These are phyloP conservation scores for Talaromyces adpressus DNA, from an alignment of 495 filamentous ascomycete genomes.

Conservation along the genomic window DNA sequence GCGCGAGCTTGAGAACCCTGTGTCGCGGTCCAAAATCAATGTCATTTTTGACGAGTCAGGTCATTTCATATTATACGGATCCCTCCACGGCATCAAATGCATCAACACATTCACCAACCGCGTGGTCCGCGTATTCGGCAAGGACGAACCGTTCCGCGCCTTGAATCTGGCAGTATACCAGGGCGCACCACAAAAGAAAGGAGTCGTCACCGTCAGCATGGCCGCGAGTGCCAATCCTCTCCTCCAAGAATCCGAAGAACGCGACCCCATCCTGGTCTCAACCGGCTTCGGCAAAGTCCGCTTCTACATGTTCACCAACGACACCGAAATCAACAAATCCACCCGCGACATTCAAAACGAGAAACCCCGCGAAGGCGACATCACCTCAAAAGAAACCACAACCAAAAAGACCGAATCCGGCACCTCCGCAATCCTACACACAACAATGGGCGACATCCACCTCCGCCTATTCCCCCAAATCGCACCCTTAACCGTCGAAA, in stretches of 20 bases:
- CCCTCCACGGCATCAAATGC: slow-evolving; percentile 83
- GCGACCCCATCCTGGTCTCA: slow-evolving; percentile 81
- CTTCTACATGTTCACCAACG: slow-evolving; percentile 98
- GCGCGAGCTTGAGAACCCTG: slow-evolving; percentile 68
- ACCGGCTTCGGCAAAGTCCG: slow-evolving; percentile 84
- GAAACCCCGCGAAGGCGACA: slow-evolving; percentile 52
- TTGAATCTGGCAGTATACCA: slow-evolving; percentile 87
- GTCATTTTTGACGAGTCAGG: slow-evolving; percentile 94
- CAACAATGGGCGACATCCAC: slow-evolving; percentile 89
- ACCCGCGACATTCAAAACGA: slow-evolving; percentile 93
- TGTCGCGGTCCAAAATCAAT: slow-evolving; percentile 66
- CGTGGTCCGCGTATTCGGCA: slow-evolving; percentile 78
- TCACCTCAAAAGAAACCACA: slow-evolving; percentile 32
- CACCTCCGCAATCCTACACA: slow-evolving; percentile 80
- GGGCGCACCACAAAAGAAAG: slow-evolving; percentile 87
- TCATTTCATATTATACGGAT: slow-evolving; percentile 91
- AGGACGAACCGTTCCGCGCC: slow-evolving; percentile 79
- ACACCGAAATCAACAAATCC: slow-evolving; percentile 73
- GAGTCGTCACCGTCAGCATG: slow-evolving; percentile 93
- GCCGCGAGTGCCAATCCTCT: slow-evolving; percentile 90
- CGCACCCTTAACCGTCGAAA: slow-evolving; percentile 95
- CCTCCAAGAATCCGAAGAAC: slow-evolving; percentile 81
- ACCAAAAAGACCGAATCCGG: slow-evolving; percentile 64
- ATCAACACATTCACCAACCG: slow-evolving; percentile 92
- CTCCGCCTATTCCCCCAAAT: slow-evolving; percentile 89